phyloP scores from a whole-genome alignment of 1,284 basidiomycete genomes.

The Marasmius tenuissimus region DNA sequence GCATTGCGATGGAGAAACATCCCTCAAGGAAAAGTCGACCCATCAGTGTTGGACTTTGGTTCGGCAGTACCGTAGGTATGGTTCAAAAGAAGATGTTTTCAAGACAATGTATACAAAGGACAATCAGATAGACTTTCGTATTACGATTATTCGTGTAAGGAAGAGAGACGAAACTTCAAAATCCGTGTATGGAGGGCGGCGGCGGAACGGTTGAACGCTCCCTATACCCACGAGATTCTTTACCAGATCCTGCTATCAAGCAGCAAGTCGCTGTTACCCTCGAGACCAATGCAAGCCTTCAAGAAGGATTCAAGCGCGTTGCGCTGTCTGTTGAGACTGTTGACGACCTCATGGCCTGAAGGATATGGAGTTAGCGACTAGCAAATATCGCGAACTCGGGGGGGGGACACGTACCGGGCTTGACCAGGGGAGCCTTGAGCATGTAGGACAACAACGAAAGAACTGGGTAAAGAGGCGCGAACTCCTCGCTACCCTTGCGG shows the following conservation, averaged over 20 bases:
- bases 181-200: no score
- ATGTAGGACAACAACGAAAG: conserved; percentile 91
- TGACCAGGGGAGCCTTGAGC: conserved; percentile 97
- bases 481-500: conserved; percentile 61
- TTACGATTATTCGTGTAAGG: no score
- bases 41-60: no score
- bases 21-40: no score
- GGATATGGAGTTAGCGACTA: neutral
- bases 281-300: conserved; percentile 89
- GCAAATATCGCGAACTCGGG: neutral
- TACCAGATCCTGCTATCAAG: conserved; percentile 89
- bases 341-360: conserved; percentile 84
- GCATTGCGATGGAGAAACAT: no score
- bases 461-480: conserved; percentile 83
- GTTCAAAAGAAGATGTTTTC: no score
- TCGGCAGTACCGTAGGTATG: no score
- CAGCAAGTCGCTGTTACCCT: conserved; percentile 80
- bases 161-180: no score
- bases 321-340: conserved; percentile 93
- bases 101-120: no score
- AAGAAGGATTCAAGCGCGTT: conserved; percentile 93
- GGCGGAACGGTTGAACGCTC: neutral
- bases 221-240: conserved; percentile 22
- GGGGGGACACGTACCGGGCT: conserved; percentile 78
- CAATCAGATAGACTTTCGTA: no score